A percentile compares a stretch with the other conserved stretches of the same genome.
phyloP scores from a whole-genome alignment of 768 basidiomycete genomes.

The Suillus clintonianus region DNA sequence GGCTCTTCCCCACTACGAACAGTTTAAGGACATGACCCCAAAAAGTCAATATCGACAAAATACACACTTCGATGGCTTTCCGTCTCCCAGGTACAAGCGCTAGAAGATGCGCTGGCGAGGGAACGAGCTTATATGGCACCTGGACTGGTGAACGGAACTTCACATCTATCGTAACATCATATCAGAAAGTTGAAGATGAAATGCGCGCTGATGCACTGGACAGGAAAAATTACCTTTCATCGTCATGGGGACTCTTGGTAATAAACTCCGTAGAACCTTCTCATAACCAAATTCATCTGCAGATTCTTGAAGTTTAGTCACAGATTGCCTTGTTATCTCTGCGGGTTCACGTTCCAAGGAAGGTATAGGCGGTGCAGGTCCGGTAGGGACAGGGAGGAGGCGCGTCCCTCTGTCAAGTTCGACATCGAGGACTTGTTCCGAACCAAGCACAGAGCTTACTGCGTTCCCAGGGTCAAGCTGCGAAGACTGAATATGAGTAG shows the following conservation, averaged over 20 bases:
- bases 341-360: constrained; percentile 26
- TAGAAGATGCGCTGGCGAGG: constrained; percentile 35
- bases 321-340: constrained; percentile 1
- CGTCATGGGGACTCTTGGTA: constrained; percentile 47
- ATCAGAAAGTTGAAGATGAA: background rate
- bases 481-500: constrained; percentile 5
- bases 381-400: constrained; percentile 33
- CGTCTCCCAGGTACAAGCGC: constrained; percentile 42
- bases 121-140: constrained; percentile 41
- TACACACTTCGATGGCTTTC: constrained; percentile 50
- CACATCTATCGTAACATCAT: constrained; percentile 30
- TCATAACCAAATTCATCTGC: constrained; percentile 26
- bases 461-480: constrained; percentile 47
- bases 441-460: constrained; percentile 40
- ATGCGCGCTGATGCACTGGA: background rate
- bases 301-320: background rate
- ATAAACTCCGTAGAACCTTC: constrained; percentile 33
- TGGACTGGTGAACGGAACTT: constrained; percentile 30
- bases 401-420: constrained; percentile 46
- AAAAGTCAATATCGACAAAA: background rate
- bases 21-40: constrained; percentile 3
- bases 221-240: constrained; percentile 34
- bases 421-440: constrained; percentile 52
- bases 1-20: constrained; percentile 45
- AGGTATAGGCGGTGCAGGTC: constrained; percentile 23